Base-by-base conservation (phyloP, 768 basidiomycete genomes). In the Leccinum pellstonianum region DNA sequence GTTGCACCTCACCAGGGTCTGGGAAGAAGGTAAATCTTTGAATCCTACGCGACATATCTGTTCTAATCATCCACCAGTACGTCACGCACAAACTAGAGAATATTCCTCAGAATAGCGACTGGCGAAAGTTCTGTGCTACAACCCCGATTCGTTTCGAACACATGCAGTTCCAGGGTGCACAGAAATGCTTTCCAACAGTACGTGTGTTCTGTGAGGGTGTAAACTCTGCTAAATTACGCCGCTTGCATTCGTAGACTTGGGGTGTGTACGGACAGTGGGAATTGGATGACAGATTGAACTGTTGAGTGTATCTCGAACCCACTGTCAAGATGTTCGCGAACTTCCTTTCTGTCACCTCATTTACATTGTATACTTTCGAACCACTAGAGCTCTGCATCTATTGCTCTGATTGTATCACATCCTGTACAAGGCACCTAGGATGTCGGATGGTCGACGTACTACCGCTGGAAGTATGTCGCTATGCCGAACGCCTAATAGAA, bases 51-150 rank as follows among this genome's bases (percentile, higher is more conserved):
- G 21, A 8, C 25, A 12, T 6, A 46, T 21, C 11, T 5, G 27
- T 1, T 31, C 57, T 60, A 33, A 2, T 33, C 56, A 49, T 17
- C 14, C 15, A 21, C n/a, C 37, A 76, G 75, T 60, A 62, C 31
- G 59, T 71, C 37, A 66, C 70, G 14, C 66, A 71, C 6, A 66
- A 64, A 21, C 54, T 77, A 5, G 59, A 62, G 52, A 66, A 72
- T 38, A 55, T 76, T 12, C 73, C 67, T 0, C 6, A 52, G 8
- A 59, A 64, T 6, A 57, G 62, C 19, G 64, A 75, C n/a, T 76
- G 73, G 75, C 60, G 51, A 14, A 66, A 70, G 15, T 75, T 77
- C 57, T 76, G 74, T 53, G 72, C 73, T 1, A 73, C 75, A 2
- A 77, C 75, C 0, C 75, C 75, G 1, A 54, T 57, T 11, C n/a